Evolutionary conservation across 768 basidiomycete species (phyloP), one percentile per base, ranked within the genome.

Genomic region (Podaxis rugospora): DNA sequence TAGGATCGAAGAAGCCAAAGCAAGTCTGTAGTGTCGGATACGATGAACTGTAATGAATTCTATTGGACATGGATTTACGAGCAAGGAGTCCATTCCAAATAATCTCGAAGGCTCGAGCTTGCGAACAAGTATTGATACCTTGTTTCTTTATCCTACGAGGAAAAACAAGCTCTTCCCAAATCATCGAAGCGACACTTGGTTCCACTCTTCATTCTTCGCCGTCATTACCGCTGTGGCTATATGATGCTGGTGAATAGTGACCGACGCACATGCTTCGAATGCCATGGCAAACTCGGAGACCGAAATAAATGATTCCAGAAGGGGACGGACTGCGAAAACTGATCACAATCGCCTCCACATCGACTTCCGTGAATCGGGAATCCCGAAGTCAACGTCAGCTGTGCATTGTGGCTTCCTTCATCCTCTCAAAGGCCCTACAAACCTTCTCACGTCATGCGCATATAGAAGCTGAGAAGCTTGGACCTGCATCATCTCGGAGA

Each of bases 1-100:
- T 64, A 76, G 85, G 62, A 75, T 85, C 21, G 76, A 83, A 39
- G 62, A 63, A 40, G 80, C 76, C 13, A 67, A 67, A 44, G 61
- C 61, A 11, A 47, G 23, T 1, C 23, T 67, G 52, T 39, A 32
- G 27, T n/a, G 21, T 14, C 16, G 21, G 10, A 3, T 4, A 23
- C 7, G 21, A 9, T 18, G 4, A 27, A 11, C 23, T 23, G 11
- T 49, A 16, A n/a, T 23, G 46, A 47, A n/a, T 32, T 9, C 6
- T 18, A 23, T 27, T 18, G 21, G 23, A 25, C 23, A 49, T 14
- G 3, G 11, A 49, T 21, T 16, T 14, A n/a, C 16, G 3, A 21
- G 18, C 6, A n/a, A 18, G 6, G 6, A 21, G 42, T 44, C 13
- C 42, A 16, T 6, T 18, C n/a, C 14, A 44, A 44, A 1, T 16